Evolutionary conservation across 2,329 filamentous ascomycete species (phyloP).

Genomic region (Clarireedia paspali): DNA sequence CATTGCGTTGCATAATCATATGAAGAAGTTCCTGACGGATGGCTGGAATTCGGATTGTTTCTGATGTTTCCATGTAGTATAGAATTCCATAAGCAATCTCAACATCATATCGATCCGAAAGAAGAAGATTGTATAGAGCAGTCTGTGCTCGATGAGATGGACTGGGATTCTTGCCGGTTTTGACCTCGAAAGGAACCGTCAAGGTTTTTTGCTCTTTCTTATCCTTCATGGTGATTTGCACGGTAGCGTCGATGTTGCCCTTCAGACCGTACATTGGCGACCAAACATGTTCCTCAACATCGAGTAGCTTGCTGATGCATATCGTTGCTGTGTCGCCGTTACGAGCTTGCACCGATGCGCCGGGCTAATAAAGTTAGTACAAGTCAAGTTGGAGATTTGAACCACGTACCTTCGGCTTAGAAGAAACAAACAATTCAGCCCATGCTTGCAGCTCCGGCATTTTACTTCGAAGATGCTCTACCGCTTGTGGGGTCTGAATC

Average conservation of each 20-base stretch:
- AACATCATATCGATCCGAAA: constrained; percentile 92
- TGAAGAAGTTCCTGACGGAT: constrained; percentile 84
- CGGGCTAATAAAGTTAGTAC: constrained; percentile 36
- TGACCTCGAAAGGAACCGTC: constrained; percentile 89
- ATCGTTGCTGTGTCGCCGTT: constrained; percentile 70
- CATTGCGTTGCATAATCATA: constrained; percentile 95
- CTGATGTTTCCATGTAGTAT: constrained; percentile 90
- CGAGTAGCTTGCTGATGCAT: constrained; percentile 87
- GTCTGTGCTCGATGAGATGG: constrained; percentile 87
- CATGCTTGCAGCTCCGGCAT: constrained; percentile 74
- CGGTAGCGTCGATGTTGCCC: constrained; percentile 94
- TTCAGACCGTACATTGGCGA: constrained; percentile 96
- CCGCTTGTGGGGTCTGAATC: constrained; percentile 62
- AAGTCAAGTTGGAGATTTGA: background rate
- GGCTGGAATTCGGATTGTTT: constrained; percentile 76
- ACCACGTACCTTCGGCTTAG: constrained; percentile 53
- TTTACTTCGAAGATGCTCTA: constrained; percentile 75
- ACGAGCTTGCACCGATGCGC: constrained; percentile 71
- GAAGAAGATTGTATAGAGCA: constrained; percentile 81
- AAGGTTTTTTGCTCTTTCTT: constrained; percentile 58
- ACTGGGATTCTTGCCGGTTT: constrained; percentile 81
- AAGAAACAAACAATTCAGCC: constrained; percentile 73
- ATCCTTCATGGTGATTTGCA: constrained; percentile 77
- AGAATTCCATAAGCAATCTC: constrained; percentile 84
- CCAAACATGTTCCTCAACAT: constrained; percentile 97